phyloP scores from a whole-genome alignment of 768 basidiomycete species.

The Trametes gibbosa region DNA sequence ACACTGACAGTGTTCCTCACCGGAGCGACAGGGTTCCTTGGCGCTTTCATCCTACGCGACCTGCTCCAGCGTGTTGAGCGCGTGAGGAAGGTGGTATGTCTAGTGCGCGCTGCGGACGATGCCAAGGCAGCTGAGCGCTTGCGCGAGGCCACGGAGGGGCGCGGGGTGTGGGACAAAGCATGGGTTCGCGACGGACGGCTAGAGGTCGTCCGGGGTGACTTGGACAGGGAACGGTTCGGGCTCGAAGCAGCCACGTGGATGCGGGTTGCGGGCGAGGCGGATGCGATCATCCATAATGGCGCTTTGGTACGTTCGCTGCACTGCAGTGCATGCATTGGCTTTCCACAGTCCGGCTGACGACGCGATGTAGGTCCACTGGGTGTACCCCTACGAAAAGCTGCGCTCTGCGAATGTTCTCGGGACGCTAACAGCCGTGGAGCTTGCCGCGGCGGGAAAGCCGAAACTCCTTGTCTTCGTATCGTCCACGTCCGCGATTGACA shows the following conservation, averaged over 20 bases:
- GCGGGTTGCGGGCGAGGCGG: constrained; percentile 64
- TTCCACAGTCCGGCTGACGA: neutral
- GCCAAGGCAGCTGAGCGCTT: constrained; percentile 69
- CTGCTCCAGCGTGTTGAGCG: constrained; percentile 59
- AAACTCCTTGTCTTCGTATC: constrained; percentile 91
- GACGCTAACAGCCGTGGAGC: constrained; percentile 78
- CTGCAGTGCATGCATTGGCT: neutral
- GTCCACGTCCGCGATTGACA: constrained; percentile 93
- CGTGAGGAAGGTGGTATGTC: constrained; percentile 86
- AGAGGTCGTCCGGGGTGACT: constrained; percentile 82
- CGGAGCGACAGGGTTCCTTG: constrained; percentile 95
- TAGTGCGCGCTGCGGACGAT: constrained; percentile 72
- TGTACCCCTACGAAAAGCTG: constrained; percentile 94
- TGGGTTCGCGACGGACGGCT: constrained; percentile 72
- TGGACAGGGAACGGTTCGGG: constrained; percentile 75
- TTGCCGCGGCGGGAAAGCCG: constrained; percentile 69
- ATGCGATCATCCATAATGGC: constrained; percentile 91
- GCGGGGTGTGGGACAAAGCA: constrained; percentile 84
- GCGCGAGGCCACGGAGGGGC: constrained; percentile 66
- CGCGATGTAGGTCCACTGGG: constrained; percentile 85
- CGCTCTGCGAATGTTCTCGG: constrained; percentile 91
- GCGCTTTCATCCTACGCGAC: constrained; percentile 86
- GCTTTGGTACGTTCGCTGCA: constrained; percentile 69
- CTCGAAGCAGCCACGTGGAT: constrained; percentile 63
- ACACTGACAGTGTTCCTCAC: constrained; percentile 87